Evolutionary conservation across 2,329 filamentous ascomycete genomes (phyloP).

Genomic region (Pleomassaria siparia): DNA sequence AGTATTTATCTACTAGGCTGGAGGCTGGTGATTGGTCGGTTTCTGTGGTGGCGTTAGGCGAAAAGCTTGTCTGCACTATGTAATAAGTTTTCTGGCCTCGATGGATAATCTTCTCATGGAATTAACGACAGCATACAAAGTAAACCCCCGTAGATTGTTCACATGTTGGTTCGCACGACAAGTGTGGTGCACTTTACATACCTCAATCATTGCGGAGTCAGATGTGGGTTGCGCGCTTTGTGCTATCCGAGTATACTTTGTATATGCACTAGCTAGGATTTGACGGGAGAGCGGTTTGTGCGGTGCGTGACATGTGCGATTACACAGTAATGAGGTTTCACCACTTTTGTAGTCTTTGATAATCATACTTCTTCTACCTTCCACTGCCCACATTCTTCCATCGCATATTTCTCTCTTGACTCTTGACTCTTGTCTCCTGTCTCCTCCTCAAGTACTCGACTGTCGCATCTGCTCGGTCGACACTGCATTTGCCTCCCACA

Average conservation of each 20-base stretch:
- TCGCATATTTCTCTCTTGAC: not conserved
- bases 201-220: not conserved
- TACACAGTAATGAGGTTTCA: too few relatives aligned
- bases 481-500: constrained; percentile 1
- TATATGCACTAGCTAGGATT: not conserved
- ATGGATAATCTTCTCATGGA: too few relatives aligned
- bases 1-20: not conserved
- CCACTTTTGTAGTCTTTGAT: not conserved
- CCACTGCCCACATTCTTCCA: not conserved
- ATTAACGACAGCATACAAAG: too few relatives aligned
- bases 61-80: constrained; percentile 1
- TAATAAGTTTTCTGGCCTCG: not conserved
- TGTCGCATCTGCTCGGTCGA: constrained; percentile 15
- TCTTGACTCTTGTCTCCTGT: not conserved
- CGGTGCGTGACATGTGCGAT: not conserved
- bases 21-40: not conserved
- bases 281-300: not conserved
- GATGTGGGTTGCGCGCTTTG: too few relatives aligned
- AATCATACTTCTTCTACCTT: too few relatives aligned
- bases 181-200: not conserved
- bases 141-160: too few relatives aligned
- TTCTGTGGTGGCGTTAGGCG: not conserved
- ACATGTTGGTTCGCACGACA: not conserved
- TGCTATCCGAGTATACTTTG: too few relatives aligned
- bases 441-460: not conserved